Conservation (phyloP, 371 early-diverging fungal genomes). For the Thermomucor indicae-seudaticae region DNA sequence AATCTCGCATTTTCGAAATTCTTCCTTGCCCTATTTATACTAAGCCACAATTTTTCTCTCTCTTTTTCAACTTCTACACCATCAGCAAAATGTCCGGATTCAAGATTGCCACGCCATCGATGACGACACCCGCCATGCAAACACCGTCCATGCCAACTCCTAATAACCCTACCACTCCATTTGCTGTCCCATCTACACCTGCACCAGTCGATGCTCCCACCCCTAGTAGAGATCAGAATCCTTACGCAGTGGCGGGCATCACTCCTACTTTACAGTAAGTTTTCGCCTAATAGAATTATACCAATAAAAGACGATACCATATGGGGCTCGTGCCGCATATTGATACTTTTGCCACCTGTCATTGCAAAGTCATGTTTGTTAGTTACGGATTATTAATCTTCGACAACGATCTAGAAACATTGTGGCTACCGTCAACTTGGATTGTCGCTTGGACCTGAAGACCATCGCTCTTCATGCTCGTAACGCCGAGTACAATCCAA, state of each 20-base stretch:
- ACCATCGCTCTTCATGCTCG: constrained; percentile 99
- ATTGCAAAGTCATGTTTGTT: not conserved
- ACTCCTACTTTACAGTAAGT: constrained; percentile 85
- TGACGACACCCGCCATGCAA: constrained; percentile 45
- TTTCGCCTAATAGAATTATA: not conserved
- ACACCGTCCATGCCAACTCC: constrained; percentile 50
- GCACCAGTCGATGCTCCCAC: constrained; percentile 49
- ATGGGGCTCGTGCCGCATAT: not conserved
- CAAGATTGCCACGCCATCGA: constrained; percentile 47
- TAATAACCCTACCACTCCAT: constrained; percentile 34
- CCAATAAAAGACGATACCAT: constrained; percentile 1
- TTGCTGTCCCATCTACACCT: constrained; percentile 45
- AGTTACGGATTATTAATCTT: constrained; percentile 9
- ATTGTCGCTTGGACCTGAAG: constrained; percentile 98
- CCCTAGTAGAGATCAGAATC: constrained; percentile 49
- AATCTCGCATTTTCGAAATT: constrained; percentile 5
- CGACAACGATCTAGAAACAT: constrained; percentile 74
- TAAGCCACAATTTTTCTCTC: constrained; percentile 15
- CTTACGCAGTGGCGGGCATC: constrained; percentile 68
- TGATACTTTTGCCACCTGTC: not conserved
- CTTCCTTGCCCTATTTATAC: constrained; percentile 12
- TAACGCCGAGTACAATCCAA: constrained; percentile 99
- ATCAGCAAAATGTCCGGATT: constrained; percentile 55
- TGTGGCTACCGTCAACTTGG: constrained; percentile 99
- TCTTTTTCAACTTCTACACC: too few relatives aligned